phyloP scores from a whole-genome alignment of 2,329 filamentous ascomycete genomes.

The Aspergillus pseudotamarii region DNA sequence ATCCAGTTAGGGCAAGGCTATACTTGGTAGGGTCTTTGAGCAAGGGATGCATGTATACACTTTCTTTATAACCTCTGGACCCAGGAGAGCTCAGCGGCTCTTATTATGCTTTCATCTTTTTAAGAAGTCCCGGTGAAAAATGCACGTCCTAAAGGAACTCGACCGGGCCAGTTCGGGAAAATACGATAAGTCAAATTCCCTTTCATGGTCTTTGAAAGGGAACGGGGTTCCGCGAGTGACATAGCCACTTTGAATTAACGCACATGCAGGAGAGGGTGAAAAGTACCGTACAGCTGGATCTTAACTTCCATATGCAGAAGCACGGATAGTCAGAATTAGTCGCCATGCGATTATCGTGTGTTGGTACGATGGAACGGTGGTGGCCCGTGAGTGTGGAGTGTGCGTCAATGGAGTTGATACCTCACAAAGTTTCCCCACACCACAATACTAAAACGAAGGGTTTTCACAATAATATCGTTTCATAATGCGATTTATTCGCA shows the following conservation, averaged over 20 bases:
- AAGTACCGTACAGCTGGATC: conserved; percentile 17
- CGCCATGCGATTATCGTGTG: conserved; percentile 1
- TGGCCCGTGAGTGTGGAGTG: conserved; percentile 4
- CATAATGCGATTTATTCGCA: conserved; percentile 9
- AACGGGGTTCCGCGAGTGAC: neutral
- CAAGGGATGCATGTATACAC: conserved; percentile 16
- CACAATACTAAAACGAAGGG: neutral
- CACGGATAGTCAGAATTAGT: conserved; percentile 5
- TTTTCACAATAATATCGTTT: conserved; percentile 10
- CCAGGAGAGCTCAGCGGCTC: neutral
- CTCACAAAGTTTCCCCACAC: conserved; percentile 15
- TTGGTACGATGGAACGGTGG: conserved; percentile 7
- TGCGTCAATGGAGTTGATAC: conserved; percentile 10
- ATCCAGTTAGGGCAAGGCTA: neutral
- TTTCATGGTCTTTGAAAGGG: neutral
- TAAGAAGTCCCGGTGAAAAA: neutral
- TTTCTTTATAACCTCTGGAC: neutral
- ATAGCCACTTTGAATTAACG: conserved; percentile 24
- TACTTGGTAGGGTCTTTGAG: conserved; percentile 7
- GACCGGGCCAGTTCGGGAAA: neutral
- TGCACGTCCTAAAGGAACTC: neutral
- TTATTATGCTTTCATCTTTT: neutral
- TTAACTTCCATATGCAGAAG: conserved; percentile 8
- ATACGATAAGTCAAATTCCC: conserved; percentile 21
- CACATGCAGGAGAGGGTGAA: conserved; percentile 19